These are phyloP conservation scores for Durusdinium trenchii DNA, from an alignment of 73 alveolate genomes.

Conservation along the genomic window DNA sequence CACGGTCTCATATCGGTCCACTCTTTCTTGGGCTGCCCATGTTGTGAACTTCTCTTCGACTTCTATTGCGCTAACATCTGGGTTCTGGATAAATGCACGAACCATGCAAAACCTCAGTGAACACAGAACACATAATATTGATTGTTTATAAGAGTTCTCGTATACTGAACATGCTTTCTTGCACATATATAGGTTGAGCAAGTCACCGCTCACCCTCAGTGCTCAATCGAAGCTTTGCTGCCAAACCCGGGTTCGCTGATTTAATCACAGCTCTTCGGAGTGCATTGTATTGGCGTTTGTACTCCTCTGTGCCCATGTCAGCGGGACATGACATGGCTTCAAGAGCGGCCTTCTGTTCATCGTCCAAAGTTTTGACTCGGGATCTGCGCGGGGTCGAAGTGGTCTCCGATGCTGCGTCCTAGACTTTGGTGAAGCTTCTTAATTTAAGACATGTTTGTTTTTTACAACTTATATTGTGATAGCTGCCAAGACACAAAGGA, in stretches of 20 bases:
- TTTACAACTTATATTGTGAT: too few relatives aligned
- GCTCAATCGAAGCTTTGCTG: background rate
- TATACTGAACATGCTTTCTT: background rate
- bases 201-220: background rate
- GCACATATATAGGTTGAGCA: background rate
- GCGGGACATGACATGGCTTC: background rate
- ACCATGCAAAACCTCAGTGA: background rate
- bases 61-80: background rate
- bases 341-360: background rate
- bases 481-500: too few relatives aligned
- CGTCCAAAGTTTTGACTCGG: background rate
- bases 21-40: background rate
- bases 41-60: background rate
- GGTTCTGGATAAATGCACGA: background rate
- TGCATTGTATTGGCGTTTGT: slow-evolving; percentile 3
- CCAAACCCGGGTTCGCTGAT: background rate
- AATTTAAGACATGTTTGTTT: too few relatives aligned
- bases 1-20: background rate
- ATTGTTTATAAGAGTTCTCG: background rate
- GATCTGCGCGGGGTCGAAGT: background rate
- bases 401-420: background rate
- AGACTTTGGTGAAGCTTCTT: too few relatives aligned
- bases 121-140: background rate
- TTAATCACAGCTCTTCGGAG: background rate
- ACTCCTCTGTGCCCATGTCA: background rate